A percentile compares a stretch with the other conserved stretches of the same genome.
phyloP scores from a whole-genome alignment of 2,329 filamentous ascomycete genomes.

The Pseudogymnoascus sp. region DNA sequence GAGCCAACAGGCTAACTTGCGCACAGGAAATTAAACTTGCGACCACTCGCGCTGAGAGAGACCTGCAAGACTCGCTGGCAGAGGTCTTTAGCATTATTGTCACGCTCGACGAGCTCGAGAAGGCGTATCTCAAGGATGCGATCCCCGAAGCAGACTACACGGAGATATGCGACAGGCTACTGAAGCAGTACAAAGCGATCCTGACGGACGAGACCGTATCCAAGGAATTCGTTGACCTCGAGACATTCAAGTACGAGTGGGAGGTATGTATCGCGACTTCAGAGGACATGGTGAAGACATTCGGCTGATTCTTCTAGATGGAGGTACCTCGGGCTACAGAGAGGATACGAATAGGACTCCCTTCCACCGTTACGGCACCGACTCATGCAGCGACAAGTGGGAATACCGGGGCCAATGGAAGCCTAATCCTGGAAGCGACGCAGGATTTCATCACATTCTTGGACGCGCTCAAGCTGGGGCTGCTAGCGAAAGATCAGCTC shows the following conservation, averaged over 20 bases:
- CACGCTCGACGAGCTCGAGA: constrained; percentile 90
- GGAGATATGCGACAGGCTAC: constrained; percentile 84
- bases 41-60: constrained; percentile 77
- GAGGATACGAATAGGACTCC: constrained; percentile 83
- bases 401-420: constrained; percentile 39
- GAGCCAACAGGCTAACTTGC: constrained; percentile 16
- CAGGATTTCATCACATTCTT: constrained; percentile 99
- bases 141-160: constrained; percentile 89
- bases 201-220: constrained; percentile 85
- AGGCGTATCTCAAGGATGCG: constrained; percentile 93
- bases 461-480: constrained; percentile 85
- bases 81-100: constrained; percentile 98
- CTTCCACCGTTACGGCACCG: constrained; percentile 63
- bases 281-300: background rate
- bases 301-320: constrained; percentile 48
- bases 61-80: constrained; percentile 90
- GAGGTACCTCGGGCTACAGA: constrained; percentile 93
- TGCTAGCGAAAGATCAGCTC: constrained; percentile 92
- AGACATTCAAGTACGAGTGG: constrained; percentile 88
- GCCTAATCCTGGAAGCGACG: constrained; percentile 79
- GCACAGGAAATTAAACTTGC: constrained; percentile 87
- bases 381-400: constrained; percentile 38
- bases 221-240: constrained; percentile 78
- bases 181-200: constrained; percentile 96
- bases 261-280: constrained; percentile 53